Evolutionary conservation across 2,329 filamentous ascomycete species (phyloP), one percentile per base, ranked within the genome.

Genomic region (Sporothrix brunneoviolacea): DNA sequence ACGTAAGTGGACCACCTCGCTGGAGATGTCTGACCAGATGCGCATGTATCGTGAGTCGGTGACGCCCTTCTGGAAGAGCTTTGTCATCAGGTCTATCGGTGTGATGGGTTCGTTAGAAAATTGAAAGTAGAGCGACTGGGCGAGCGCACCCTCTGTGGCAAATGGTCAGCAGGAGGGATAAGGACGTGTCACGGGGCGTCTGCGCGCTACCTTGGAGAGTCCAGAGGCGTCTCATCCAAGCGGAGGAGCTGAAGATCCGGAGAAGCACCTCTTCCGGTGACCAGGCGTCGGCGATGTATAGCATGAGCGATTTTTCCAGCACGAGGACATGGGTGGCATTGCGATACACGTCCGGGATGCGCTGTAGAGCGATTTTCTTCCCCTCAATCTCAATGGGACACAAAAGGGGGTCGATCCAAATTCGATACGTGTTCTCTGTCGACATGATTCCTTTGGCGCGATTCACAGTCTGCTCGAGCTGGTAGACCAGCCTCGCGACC

Each of bases 381-480:
- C 54, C 57, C 18, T 41, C 52, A 7, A 48, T 46, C 15, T 58
- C 58, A 12, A 62, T 53, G 7, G 64, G 66, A 38, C 64, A 66
- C 48, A 64, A 66, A 8, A 68, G 50, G 1, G 65, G 64, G 52
- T 67, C 65, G n/a, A 67, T 52, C 65, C 64, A 68, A 4, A 66
- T 30, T 8, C 58, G 49, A 22, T 62, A 61, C 6, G 50, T 40
- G 5, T 2, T 35, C 38, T 8, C 16, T 15, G 27, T 40, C 41
- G 3, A 8, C 15, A 3, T 15, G 13, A 3, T 2, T 36, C 19
- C n/a, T 8, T 13, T 35, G 4, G 12, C n/a, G 13, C 10, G 13
- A 15, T n/a, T n/a, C n/a, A n/a, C 33, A 4, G 21, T 30, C 15
- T 28, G 18, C 8, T 50, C 19, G 5, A 51, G 41, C 4, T 50